Evolutionary conservation across 2,329 filamentous ascomycete species (phyloP), one percentile per base, ranked within the genome.

Genomic region (Arthrinium puccinioides): DNA sequence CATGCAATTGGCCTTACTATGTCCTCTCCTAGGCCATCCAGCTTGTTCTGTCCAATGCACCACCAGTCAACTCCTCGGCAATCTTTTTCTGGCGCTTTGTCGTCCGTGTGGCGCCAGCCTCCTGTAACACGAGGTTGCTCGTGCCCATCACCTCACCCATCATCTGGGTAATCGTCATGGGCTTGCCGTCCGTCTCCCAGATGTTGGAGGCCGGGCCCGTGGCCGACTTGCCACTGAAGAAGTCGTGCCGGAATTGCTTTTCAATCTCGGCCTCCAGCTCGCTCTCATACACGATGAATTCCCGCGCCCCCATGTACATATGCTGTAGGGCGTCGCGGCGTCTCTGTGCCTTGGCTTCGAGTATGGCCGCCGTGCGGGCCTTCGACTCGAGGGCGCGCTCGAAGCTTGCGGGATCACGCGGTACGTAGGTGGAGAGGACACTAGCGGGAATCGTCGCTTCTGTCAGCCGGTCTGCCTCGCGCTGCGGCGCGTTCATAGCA

Each of bases 231-330:
- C 62, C 63, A 57, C 52, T 57, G 56, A 72, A 76, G 60, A 67
- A 67, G 44, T 76, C 70, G 19, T 79, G 76, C 13, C 77, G 73
- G 63, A 96, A 98, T n/a, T 82, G 70, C 44, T 71, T 64, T 16
- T 94, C 83, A 39, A 96, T 81, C 46, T 79, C 74, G 13, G 69
- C 68, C 49, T 84, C 74, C 23, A 98, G 74, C 57, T 94, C 82
- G 35, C 72, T 65, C 57, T 94, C 88, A 18, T 74, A 81, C 14
- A 87, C 81, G 55, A 98, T 96, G 64, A 97, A 98, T 26, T 77
- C 69, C 19, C 84, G 76, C 5, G 92, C 88, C 50, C 88, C 84
- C 65, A 92, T 84, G 64, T 98, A 98, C 10, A 98, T 74, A 41
- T 86, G 80, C 62, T 95, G 87, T 21, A 98, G 64, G 13, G 82